Base-by-base conservation (phyloP, 225 moss, liverwort and hornwort genomes). In the Neckera pumila region DNA sequence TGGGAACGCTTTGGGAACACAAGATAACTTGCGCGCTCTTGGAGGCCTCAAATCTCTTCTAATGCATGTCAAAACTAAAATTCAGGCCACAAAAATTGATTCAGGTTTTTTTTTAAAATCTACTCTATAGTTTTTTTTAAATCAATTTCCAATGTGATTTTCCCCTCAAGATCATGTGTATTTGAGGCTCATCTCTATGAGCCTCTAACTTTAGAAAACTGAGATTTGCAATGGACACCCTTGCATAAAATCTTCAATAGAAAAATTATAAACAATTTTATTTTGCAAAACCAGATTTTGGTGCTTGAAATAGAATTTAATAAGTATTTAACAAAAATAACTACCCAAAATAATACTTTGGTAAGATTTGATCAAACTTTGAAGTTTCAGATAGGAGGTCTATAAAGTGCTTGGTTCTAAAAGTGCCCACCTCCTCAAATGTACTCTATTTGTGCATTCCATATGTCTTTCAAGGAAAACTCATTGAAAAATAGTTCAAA, bases 381-480 rank as follows among this genome's bases (percentile, higher is more conserved):
- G 3, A 43, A 43, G 5, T 17, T 73, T 30, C 45, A 73, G 1
- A 2, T 11, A 73, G 4, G 18, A 47, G 11, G 10, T 45, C 4
- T 3, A 30, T 30, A 18, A 45, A 30, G 17, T 6, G 1, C 30
- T 30, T 7, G 1, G 12, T 31, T 47, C 19, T 11, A 18, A 19
- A 73, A 74, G 7, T 1, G 0, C 2, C 18, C 1, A 7, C 2
- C 1, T 18, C 2, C 1, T 74, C 4, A 20, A 49, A 33, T 8
- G 8, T 28, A 21, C 1, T 21, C 1, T 12, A 33, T 33, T 51
- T 75, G 5, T 8, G 21, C 6, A 33, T 33, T 34, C 14, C 14
- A 7, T 53, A 14, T 34, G 3, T 53, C 3, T 76, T 13, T 21
- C 1, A 33, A 22, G 2, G 0, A 36, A 51, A 34, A 31, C 1